These are phyloP conservation scores for Beauveria asiatica DNA, from an alignment of 2,329 filamentous ascomycete genomes.

Conservation along the genomic window DNA sequence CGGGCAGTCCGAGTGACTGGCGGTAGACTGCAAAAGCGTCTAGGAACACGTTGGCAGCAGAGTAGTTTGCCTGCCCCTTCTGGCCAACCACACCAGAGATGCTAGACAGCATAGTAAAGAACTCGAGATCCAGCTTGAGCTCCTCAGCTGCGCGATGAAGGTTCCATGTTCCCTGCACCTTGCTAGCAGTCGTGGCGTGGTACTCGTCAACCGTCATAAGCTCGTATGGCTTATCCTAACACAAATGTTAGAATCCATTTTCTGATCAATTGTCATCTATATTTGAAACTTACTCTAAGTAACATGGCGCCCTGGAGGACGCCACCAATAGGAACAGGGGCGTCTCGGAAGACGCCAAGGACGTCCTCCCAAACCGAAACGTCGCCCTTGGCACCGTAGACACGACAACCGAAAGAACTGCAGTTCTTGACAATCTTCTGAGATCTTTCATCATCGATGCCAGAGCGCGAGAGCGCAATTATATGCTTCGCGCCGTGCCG, in stretches of 20 bases:
- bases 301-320: slow-evolving; percentile 31
- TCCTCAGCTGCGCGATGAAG: slow-evolving; percentile 17
- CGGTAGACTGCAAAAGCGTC: slow-evolving; percentile 29
- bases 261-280: too few relatives aligned
- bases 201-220: slow-evolving; percentile 26
- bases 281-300: slow-evolving; percentile 6
- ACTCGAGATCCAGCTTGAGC: slow-evolving; percentile 17
- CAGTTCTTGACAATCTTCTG: slow-evolving; percentile 14
- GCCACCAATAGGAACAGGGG: slow-evolving; percentile 23
- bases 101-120: slow-evolving; percentile 28
- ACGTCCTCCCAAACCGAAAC: slow-evolving; percentile 19
- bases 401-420: slow-evolving; percentile 13
- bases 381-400: slow-evolving; percentile 19
- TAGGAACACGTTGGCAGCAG: slow-evolving; percentile 30
- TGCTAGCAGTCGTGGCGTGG: slow-evolving; percentile 17
- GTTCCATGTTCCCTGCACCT: slow-evolving; percentile 26
- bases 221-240: background rate
- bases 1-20: slow-evolving; percentile 12
- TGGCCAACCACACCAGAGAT: slow-evolving; percentile 23
- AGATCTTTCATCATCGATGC: slow-evolving; percentile 13
- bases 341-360: slow-evolving; percentile 1
- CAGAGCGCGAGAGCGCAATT: slow-evolving; percentile 18
- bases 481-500: slow-evolving; percentile 20
- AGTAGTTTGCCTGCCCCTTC: slow-evolving; percentile 29
- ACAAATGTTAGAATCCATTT: background rate